Percentiles rank a stretch among this genome's conserved stretches.
Evolutionary conservation across 257 asterid genomes (phyloP).

Genomic region (Solanum peruvianum): DNA sequence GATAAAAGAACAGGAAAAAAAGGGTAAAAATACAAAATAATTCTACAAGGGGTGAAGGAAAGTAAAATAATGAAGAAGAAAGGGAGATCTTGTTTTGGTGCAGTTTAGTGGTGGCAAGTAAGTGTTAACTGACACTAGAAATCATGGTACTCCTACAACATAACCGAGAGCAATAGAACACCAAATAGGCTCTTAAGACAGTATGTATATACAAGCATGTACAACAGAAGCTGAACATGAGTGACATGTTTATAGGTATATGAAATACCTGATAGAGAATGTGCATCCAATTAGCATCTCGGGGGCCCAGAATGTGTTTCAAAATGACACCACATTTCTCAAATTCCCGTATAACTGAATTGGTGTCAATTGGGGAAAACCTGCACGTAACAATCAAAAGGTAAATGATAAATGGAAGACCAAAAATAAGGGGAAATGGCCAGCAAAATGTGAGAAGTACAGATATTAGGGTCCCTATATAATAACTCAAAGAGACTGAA

Average conservation of each 20-base stretch:
- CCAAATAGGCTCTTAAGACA: not conserved
- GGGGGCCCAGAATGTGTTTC: conserved; percentile 91
- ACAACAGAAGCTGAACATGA: not conserved
- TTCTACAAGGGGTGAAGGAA: not conserved
- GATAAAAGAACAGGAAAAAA: not conserved
- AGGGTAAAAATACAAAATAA: not conserved
- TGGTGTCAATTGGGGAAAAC: conserved; percentile 85
- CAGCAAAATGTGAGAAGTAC: not conserved
- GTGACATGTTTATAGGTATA: not conserved
- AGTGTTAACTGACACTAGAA: not conserved
- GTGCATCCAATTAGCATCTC: conserved; percentile 98
- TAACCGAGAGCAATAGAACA: not conserved
- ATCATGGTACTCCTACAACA: not conserved
- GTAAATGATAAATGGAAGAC: not conserved
- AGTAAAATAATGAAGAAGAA: not conserved
- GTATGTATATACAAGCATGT: not conserved
- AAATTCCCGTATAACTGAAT: conserved; percentile 78
- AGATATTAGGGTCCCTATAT: not conserved
- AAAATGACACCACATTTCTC: conserved; percentile 87
- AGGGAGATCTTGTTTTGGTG: not conserved
- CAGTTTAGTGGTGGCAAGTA: not conserved
- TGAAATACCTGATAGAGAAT: conserved; percentile 73
- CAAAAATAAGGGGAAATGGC: not conserved
- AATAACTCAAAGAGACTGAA: not conserved
- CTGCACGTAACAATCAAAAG: conserved; percentile 24